Percentiles rank a stretch among this genome's conserved stretches.
Conservation (phyloP, 1,139 yeast genomes). For the Spencermartinsiella ligniputridi region DNA sequence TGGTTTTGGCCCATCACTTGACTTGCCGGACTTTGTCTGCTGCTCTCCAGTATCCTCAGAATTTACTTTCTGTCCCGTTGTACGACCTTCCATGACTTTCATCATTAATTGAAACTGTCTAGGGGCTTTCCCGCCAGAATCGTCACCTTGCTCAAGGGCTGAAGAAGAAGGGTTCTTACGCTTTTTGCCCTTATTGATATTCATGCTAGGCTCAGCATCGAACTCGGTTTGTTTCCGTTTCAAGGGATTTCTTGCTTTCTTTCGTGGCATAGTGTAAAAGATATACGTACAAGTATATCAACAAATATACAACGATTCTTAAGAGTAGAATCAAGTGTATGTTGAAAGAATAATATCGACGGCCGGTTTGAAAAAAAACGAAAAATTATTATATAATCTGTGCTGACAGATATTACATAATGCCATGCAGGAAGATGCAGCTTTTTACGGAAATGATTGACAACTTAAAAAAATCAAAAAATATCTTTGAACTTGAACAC, state of each 20-base stretch:
- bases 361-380: conserved; percentile 1
- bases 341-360: no score
- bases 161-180: conserved; percentile 8
- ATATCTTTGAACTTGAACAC: no score
- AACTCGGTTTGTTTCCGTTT: conserved; percentile 23
- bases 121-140: conserved; percentile 31
- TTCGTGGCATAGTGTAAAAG: conserved; percentile 26
- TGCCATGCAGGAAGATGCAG: no score
- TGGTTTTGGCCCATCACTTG: not conserved
- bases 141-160: conserved; percentile 8
- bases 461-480: not conserved
- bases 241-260: conserved; percentile 26
- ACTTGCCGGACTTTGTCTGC: not conserved
- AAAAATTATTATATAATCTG: not conserved
- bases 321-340: no score
- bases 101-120: conserved; percentile 29
- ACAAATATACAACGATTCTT: no score
- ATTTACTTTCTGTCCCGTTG: conserved; percentile 3
- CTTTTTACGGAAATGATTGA: not conserved
- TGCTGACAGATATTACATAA: not conserved
- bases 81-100: conserved; percentile 15
- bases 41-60: conserved; percentile 6
- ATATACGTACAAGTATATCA: no score
- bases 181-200: conserved; percentile 16
- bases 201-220: conserved; percentile 24